These are phyloP conservation scores for Chaetomium sp. DNA, from an alignment of 2,329 filamentous ascomycete species.

Conservation along the genomic window DNA sequence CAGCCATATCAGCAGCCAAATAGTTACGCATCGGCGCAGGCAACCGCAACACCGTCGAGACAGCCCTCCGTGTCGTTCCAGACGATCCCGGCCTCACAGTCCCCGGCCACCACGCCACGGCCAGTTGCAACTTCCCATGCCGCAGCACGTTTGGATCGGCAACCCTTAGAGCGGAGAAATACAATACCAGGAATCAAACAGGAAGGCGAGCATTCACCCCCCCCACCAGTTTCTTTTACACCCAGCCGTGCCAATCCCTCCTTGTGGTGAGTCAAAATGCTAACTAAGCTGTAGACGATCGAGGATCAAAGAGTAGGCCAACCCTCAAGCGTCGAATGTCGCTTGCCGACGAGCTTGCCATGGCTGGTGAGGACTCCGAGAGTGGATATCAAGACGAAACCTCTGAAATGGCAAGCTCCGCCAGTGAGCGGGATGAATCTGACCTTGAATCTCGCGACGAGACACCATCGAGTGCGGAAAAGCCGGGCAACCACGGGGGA, in stretches of 20 bases:
- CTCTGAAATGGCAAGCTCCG: constrained; percentile 9
- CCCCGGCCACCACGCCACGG: not conserved
- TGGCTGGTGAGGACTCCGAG: constrained; percentile 16
- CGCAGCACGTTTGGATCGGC: not conserved
- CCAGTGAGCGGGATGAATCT: constrained; percentile 9
- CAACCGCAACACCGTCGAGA: not conserved
- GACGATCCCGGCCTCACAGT: not conserved
- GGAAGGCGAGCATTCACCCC: constrained; percentile 9
- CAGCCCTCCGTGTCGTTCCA: constrained; percentile 12
- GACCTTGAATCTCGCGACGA: constrained; percentile 7
- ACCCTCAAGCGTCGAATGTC: constrained; percentile 14
- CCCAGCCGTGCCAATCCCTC: not conserved
- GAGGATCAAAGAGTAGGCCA: not conserved
- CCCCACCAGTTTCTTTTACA: too few relatives aligned
- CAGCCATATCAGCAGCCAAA: not conserved
- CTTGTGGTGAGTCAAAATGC: not conserved
- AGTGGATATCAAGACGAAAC: constrained; percentile 13
- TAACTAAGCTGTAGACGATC: not conserved
- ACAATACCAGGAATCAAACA: constrained; percentile 15
- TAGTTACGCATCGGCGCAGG: not conserved
- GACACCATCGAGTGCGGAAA: not conserved
- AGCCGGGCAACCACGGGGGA: not conserved
- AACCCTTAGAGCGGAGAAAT: constrained; percentile 10
- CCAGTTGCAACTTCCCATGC: not conserved
- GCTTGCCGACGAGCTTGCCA: constrained; percentile 16